These are phyloP conservation scores for Acacia crassicarpa DNA, from an alignment of 306 rosid genomes.

Conservation along the genomic window DNA sequence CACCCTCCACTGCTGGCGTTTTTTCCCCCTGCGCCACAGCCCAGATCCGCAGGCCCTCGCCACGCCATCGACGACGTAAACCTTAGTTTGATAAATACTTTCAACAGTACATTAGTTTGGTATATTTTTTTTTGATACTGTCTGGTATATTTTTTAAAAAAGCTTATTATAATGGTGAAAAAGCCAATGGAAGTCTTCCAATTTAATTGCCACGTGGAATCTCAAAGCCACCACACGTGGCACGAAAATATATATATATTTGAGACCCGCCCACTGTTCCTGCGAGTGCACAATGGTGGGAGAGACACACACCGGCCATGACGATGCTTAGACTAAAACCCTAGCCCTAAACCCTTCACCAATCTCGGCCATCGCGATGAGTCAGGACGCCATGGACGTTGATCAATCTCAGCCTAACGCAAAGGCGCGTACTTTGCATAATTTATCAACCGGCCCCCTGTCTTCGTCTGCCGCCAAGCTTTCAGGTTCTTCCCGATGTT, in stretches of 20 bases:
- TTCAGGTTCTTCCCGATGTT: slow-evolving; percentile 50
- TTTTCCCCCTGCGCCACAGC: too few species aligned
- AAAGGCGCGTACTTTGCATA: slow-evolving; percentile 32
- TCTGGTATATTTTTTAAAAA: too few species aligned
- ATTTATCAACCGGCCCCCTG: slow-evolving; percentile 39
- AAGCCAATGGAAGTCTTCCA: too few species aligned
- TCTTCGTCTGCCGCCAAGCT: slow-evolving; percentile 54
- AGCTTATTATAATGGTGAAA: too few species aligned
- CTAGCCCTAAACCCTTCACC: slow-evolving; percentile 34
- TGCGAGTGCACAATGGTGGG: not conserved
- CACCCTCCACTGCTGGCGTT: too few species aligned
- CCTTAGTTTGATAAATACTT: too few species aligned
- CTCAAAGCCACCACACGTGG: slow-evolving; percentile 1
- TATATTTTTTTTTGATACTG: too few species aligned
- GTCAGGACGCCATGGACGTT: slow-evolving; percentile 34
- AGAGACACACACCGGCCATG: not conserved
- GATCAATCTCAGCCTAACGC: slow-evolving; percentile 30
- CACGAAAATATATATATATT: slow-evolving; percentile 3
- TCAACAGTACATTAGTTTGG: too few species aligned
- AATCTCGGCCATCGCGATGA: slow-evolving; percentile 12
- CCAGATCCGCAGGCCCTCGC: too few species aligned
- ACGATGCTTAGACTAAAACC: slow-evolving; percentile 36
- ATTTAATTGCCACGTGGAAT: slow-evolving; percentile 8
- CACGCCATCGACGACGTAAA: too few species aligned
- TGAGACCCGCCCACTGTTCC: not conserved